Percentiles rank a stretch among this genome's conserved stretches.
Evolutionary conservation across 805 yeast species (phyloP).

Genomic region (Ogataea saltuana): DNA sequence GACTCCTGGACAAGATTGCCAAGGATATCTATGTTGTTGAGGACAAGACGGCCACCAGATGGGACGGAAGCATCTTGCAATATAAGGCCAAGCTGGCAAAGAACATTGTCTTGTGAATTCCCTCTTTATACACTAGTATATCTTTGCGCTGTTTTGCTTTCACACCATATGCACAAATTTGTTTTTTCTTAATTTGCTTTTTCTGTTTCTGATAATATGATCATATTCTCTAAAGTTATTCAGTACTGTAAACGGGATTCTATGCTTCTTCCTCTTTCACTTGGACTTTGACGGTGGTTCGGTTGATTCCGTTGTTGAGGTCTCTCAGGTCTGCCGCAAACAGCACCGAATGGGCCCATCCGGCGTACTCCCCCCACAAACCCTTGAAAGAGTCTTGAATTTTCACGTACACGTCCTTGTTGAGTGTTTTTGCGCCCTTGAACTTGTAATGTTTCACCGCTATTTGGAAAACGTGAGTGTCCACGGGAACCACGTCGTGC

Average conservation of each 20-base stretch:
- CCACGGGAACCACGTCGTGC: constrained; percentile 89
- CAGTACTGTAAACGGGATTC: no score
- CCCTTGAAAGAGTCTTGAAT: constrained; percentile 61
- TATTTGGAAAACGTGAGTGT: constrained; percentile 91
- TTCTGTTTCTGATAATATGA: no score
- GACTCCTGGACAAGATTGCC: constrained; percentile 94
- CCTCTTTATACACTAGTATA: not conserved
- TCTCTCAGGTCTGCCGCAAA: constrained; percentile 82
- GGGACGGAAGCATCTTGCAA: constrained; percentile 89
- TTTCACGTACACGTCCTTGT: constrained; percentile 50
- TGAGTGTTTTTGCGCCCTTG: constrained; percentile 46
- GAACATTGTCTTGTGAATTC: constrained; percentile 68
- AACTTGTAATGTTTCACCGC: constrained; percentile 79
- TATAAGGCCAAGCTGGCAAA: constrained; percentile 95
- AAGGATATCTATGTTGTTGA: constrained; percentile 97
- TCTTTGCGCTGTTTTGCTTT: constrained; percentile 5
- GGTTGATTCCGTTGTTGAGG: constrained; percentile 65
- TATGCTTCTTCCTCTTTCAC: not conserved
- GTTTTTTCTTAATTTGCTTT: no score
- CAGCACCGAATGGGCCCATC: constrained; percentile 97
- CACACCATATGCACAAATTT: not conserved
- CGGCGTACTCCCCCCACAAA: constrained; percentile 90
- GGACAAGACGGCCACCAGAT: constrained; percentile 91
- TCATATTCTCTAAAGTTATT: no score
- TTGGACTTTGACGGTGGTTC: constrained; percentile 1